A percentile compares a stretch with the other conserved stretches of the same genome.
phyloP scores from a whole-genome alignment of 2,329 filamentous ascomycete genomes.

The Calonectria pseudoturangicola region DNA sequence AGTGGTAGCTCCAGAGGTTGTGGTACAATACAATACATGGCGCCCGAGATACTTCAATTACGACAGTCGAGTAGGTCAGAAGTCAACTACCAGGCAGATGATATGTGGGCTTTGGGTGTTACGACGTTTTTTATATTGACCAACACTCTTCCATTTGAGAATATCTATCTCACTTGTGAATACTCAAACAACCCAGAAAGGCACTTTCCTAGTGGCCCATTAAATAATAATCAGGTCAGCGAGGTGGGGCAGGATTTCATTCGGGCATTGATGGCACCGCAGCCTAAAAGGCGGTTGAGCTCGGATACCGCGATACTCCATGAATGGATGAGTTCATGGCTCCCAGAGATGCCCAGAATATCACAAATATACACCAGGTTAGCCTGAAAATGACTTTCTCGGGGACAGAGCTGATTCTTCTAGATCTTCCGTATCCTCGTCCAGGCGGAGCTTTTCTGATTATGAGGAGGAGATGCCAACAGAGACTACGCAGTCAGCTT shows the following conservation, averaged over 20 bases:
- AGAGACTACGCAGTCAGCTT: neutral
- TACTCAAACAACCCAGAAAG: neutral
- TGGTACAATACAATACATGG: slow-evolving; percentile 17
- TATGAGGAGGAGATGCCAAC: neutral
- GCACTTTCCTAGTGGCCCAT: neutral
- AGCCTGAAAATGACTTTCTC: neutral
- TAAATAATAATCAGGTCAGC: slow-evolving; percentile 1
- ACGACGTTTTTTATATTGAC: neutral
- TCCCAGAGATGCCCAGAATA: neutral
- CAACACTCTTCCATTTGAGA: neutral
- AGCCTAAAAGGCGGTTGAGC: neutral
- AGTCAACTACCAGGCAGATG: neutral
- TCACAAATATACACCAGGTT: neutral
- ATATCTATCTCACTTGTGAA: neutral
- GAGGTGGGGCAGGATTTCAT: neutral
- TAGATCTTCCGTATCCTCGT: neutral
- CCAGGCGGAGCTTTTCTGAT: neutral
- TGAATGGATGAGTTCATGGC: neutral
- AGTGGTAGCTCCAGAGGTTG: neutral
- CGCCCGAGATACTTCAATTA: neutral
- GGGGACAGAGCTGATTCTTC: neutral
- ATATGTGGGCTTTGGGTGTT: slow-evolving; percentile 12
- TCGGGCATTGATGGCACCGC: neutral
- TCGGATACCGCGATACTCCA: neutral
- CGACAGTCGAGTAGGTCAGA: neutral